A percentile compares a stretch with the other conserved stretches of the same genome.
Conservation (phyloP, 1,284 basidiomycete genomes). For the Schizophyllum commune region DNA sequence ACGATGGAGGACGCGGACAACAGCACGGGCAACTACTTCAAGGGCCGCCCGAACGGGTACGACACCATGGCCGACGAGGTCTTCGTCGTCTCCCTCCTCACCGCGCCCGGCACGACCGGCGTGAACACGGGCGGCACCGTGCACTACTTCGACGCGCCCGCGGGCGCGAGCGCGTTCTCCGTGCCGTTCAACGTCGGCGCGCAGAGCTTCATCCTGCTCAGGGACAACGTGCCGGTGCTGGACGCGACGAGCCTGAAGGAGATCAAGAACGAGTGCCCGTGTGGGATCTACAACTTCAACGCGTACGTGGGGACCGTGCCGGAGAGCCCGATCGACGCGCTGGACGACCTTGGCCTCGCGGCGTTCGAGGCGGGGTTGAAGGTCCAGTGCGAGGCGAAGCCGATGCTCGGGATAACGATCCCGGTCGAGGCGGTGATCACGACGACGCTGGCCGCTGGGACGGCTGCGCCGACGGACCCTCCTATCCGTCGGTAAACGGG, state of each 20-base stretch:
- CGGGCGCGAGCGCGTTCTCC: conserved; percentile 23
- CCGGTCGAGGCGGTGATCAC: too few relatives aligned
- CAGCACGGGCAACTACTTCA: conserved; percentile 9
- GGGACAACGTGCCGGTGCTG: conserved; percentile 17
- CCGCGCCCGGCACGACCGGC: conserved; percentile 19
- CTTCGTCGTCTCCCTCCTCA: conserved; percentile 25
- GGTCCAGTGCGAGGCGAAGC: background rate
- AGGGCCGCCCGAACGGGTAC: conserved; percentile 22
- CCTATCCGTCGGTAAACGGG: too few relatives aligned
- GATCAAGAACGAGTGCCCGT: conserved; percentile 18
- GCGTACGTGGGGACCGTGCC: conserved; percentile 20
- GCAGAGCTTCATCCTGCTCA: conserved; percentile 22
- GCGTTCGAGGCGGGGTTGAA: conserved; percentile 2
- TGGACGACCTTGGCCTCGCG: background rate
- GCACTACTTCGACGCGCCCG: conserved; percentile 20
- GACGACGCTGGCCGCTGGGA: too few relatives aligned
- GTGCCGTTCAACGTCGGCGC: conserved; percentile 23
- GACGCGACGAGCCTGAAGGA: conserved; percentile 20
- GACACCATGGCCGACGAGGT: conserved; percentile 23
- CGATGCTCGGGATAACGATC: too few relatives aligned
- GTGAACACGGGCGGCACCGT: conserved; percentile 24
- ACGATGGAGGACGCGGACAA: conserved; percentile 16
- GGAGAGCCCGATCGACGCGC: background rate
- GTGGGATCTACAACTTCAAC: conserved; percentile 22
- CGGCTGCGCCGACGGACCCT: too few relatives aligned